Evolutionary conservation across 805 yeast species (phyloP).

Genomic region (Candida parachauliodes): DNA sequence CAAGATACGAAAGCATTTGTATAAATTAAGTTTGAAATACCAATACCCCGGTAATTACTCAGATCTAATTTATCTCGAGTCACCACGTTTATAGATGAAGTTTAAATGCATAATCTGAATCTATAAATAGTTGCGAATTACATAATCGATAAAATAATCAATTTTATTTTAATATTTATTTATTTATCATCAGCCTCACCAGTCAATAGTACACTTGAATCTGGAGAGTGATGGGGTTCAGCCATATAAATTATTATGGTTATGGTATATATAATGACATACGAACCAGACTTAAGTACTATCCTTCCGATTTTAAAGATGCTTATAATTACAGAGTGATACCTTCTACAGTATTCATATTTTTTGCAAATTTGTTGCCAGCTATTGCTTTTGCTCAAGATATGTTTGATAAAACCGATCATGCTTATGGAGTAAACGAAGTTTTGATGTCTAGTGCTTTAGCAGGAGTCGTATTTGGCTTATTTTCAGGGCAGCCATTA

Average conservation of each 20-base stretch:
- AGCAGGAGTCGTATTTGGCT: slow-evolving; percentile 86
- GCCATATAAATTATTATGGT: slow-evolving; percentile 25
- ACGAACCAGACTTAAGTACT: slow-evolving; percentile 56
- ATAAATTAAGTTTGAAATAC: too few relatives aligned
- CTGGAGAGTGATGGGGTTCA: slow-evolving; percentile 10
- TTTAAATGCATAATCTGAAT: too few relatives aligned
- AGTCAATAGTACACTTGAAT: background rate
- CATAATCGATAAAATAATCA: slow-evolving; percentile 1
- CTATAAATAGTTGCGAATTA: background rate
- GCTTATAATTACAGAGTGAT: slow-evolving; percentile 82
- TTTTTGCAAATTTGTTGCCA: slow-evolving; percentile 86
- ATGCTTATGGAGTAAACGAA: slow-evolving; percentile 89
- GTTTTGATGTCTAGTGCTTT: slow-evolving; percentile 78
- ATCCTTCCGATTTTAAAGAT: slow-evolving; percentile 76
- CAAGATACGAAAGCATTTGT: too few relatives aligned
- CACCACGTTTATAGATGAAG: too few relatives aligned
- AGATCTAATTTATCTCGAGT: too few relatives aligned
- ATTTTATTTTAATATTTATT: too few relatives aligned
- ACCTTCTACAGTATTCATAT: slow-evolving; percentile 79
- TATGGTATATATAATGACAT: slow-evolving; percentile 56
- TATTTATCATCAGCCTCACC: too few relatives aligned
- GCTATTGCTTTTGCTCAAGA: slow-evolving; percentile 97
- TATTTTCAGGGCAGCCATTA: slow-evolving; percentile 84
- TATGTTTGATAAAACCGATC: slow-evolving; percentile 87
- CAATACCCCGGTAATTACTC: too few relatives aligned